Conservation (phyloP, 805 yeast species). For the Yarrowia sp. region DNA sequence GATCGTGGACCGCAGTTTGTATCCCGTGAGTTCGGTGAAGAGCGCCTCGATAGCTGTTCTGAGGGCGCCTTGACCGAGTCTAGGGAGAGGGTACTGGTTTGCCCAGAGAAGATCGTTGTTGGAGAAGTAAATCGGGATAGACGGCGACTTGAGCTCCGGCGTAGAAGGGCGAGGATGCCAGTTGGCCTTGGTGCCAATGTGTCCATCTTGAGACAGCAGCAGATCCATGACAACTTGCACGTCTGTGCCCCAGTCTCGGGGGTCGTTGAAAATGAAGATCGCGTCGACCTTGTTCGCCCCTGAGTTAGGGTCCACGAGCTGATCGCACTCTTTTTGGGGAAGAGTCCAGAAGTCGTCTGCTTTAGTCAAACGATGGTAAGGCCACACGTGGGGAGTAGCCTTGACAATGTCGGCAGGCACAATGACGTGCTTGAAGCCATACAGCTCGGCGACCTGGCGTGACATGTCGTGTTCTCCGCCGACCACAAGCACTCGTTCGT, state of each 20-base stretch:
- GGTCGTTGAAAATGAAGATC: constrained; percentile 80
- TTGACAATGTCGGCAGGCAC: constrained; percentile 71
- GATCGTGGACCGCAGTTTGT: constrained; percentile 53
- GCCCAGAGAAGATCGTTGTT: constrained; percentile 88
- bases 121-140: constrained; percentile 70
- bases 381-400: constrained; percentile 56
- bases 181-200: constrained; percentile 57
- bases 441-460: constrained; percentile 66
- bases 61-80: constrained; percentile 92
- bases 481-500: constrained; percentile 67
- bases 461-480: constrained; percentile 76
- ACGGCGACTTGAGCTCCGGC: constrained; percentile 45
- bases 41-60: constrained; percentile 60
- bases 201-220: constrained; percentile 61
- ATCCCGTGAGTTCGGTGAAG: constrained; percentile 54
- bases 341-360: constrained; percentile 46
- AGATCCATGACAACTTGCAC: constrained; percentile 73
- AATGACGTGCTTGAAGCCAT: constrained; percentile 76
- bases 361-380: constrained; percentile 57
- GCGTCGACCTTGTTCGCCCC: constrained; percentile 57
- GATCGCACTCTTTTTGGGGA: constrained; percentile 33
- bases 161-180: constrained; percentile 17
- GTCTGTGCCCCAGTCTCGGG: constrained; percentile 85
- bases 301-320: constrained; percentile 28
- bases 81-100: constrained; percentile 68